phyloP scores from a whole-genome alignment of 1,284 basidiomycete genomes.

The Melanopsichium pennsylvanicum region DNA sequence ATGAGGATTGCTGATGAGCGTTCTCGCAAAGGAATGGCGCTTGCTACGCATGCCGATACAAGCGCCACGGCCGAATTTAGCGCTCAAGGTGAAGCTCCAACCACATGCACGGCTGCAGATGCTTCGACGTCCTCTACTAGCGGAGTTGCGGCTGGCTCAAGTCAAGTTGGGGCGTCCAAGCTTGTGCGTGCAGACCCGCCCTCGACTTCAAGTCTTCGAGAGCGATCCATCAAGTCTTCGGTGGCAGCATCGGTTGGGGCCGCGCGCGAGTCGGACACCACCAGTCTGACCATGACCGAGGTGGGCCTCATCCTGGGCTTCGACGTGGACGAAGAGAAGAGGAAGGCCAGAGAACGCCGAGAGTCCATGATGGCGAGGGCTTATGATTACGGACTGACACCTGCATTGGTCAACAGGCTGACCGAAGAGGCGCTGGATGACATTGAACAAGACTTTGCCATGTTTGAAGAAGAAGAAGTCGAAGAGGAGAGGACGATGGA shows the following conservation, averaged over 20 bases:
- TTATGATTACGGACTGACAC: neutral
- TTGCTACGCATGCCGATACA: conserved; percentile 17
- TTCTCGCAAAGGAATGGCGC: conserved; percentile 29
- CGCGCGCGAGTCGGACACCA: conserved; percentile 21
- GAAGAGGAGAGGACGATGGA: conserved; percentile 1
- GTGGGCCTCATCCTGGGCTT: conserved; percentile 42
- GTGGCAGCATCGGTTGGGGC: conserved; percentile 33
- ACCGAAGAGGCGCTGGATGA: conserved; percentile 12
- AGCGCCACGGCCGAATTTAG: neutral
- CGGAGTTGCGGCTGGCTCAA: neutral
- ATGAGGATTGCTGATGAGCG: conserved; percentile 46
- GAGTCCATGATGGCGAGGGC: conserved; percentile 12
- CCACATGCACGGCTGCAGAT: neutral
- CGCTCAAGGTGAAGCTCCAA: too few relatives aligned
- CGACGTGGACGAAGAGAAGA: conserved; percentile 38
- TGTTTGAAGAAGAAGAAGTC: conserved; percentile 1
- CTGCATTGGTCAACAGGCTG: neutral
- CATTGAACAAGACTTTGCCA: conserved; percentile 1
- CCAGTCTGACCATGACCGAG: conserved; percentile 37
- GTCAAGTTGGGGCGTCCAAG: neutral
- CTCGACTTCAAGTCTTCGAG: conserved; percentile 7
- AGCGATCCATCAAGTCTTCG: conserved; percentile 40
- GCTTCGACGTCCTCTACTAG: neutral
- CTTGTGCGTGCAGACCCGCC: neutral
- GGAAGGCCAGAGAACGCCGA: conserved; percentile 13